A percentile compares a stretch with the other conserved stretches of the same genome.
phyloP scores from a whole-genome alignment of 2,329 filamentous ascomycete genomes.

The Rhynchosporium secalis region DNA sequence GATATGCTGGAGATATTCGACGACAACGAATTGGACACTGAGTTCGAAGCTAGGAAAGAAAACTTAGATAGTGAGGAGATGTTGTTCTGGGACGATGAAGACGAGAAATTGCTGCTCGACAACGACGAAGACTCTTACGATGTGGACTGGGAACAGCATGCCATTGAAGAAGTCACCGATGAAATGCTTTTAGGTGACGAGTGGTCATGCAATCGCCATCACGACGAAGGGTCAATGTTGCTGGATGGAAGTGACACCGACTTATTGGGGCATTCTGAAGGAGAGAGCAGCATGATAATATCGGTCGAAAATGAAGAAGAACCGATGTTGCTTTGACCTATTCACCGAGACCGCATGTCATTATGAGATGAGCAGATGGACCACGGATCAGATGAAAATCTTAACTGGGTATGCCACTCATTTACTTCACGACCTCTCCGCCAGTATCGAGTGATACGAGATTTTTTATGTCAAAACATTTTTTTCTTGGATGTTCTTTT shows the following conservation, averaged over 20 bases:
- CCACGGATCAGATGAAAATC: too few relatives aligned
- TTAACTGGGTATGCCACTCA: too few relatives aligned
- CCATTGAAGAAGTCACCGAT: neutral
- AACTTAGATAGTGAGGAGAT: neutral
- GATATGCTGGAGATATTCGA: neutral
- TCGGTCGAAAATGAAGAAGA: neutral
- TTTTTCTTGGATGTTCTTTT: too few relatives aligned
- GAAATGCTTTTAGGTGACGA: neutral
- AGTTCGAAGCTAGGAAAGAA: neutral
- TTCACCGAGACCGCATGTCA: neutral
- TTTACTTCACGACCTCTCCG: too few relatives aligned
- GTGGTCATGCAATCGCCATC: neutral
- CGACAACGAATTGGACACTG: neutral
- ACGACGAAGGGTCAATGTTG: neutral
- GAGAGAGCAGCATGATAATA: neutral
- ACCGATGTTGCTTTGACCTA: neutral
- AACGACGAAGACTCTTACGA: neutral
- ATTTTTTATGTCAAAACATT: too few relatives aligned
- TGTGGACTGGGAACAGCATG: neutral
- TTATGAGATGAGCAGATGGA: neutral
- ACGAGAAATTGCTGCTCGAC: neutral
- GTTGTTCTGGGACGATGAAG: conserved; percentile 7
- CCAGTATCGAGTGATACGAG: too few relatives aligned
- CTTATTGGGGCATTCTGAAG: neutral
- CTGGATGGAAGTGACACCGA: neutral